Evolutionary conservation across 352 stramenopile species (phyloP).

Genomic region (Plasmopara muralis): DNA sequence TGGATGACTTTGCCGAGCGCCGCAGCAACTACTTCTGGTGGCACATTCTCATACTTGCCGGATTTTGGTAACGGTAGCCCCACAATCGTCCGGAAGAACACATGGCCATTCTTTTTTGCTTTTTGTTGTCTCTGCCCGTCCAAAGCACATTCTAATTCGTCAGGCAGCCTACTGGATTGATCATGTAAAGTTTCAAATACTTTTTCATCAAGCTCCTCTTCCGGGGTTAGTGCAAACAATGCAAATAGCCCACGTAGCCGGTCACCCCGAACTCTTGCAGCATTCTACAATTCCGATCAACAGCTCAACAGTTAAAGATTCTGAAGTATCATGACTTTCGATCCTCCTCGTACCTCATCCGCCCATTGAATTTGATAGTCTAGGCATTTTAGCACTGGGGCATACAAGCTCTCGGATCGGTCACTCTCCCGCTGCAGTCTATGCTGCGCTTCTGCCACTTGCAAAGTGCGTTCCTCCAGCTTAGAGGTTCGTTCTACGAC

Average conservation of each 20-base stretch:
- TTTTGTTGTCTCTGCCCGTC: constrained; percentile 15
- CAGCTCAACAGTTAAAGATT: background rate
- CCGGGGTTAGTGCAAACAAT: constrained; percentile 38
- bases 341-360: constrained; percentile 29
- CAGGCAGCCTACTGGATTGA: constrained; percentile 17
- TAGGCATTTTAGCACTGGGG: constrained; percentile 49
- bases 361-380: constrained; percentile 66
- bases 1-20: constrained; percentile 73
- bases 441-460: constrained; percentile 38
- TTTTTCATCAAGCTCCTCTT: constrained; percentile 11
- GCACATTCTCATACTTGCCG: constrained; percentile 60
- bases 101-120: constrained; percentile 7
- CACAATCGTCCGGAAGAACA: constrained; percentile 63
- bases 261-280: constrained; percentile 51
- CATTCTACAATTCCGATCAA: constrained; percentile 33
- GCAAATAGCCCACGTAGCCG: constrained; percentile 65
- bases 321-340: background rate
- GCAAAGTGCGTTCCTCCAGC: constrained; percentile 40
- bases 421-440: constrained; percentile 29
- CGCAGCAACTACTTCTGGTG: constrained; percentile 63
- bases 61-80: constrained; percentile 65
- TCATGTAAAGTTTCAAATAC: constrained; percentile 19
- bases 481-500: constrained; percentile 46
- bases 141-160: constrained; percentile 16
- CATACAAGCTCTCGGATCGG: constrained; percentile 32